Evolutionary conservation across 306 rosid genomes (phyloP).

Genomic region (Geum urbanum): DNA sequence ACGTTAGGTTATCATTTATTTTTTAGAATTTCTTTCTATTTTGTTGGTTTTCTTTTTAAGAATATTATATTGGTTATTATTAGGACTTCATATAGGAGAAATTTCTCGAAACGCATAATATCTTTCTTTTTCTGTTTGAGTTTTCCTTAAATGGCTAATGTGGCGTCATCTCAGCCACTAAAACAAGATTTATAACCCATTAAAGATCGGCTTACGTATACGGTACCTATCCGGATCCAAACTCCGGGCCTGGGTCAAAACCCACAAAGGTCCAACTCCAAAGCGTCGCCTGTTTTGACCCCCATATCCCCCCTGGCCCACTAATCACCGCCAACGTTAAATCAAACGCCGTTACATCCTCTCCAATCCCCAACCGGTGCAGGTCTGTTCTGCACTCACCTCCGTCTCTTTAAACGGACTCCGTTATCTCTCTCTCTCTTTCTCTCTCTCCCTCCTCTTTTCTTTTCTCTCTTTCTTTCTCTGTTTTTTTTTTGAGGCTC

Average conservation of each 20-base stretch:
- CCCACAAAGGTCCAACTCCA: neutral
- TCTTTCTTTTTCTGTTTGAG: too few relatives aligned
- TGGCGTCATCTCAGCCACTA: neutral
- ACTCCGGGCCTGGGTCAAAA: constrained; percentile 2
- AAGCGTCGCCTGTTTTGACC: constrained; percentile 14
- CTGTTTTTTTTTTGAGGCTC: constrained; percentile 15
- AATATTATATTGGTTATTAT: too few relatives aligned
- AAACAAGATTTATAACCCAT: neutral
- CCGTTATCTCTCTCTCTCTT: constrained; percentile 6
- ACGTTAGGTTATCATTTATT: too few relatives aligned
- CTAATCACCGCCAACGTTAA: constrained; percentile 11
- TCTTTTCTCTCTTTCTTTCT: neutral
- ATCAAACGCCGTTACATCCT: neutral
- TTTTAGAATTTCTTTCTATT: too few relatives aligned
- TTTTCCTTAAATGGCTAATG: neutral
- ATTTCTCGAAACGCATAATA: too few relatives aligned
- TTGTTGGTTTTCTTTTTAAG: too few relatives aligned
- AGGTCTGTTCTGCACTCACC: constrained; percentile 8
- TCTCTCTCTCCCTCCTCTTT: neutral
- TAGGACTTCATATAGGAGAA: too few relatives aligned
- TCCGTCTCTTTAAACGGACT: constrained; percentile 30
- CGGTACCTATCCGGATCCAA: neutral
- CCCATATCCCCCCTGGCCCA: neutral
- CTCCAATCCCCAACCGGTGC: neutral
- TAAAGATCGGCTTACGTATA: neutral